Evolutionary conservation across 78 protist species (phyloP).

Genomic region (Dictyostelium firmibasis): DNA sequence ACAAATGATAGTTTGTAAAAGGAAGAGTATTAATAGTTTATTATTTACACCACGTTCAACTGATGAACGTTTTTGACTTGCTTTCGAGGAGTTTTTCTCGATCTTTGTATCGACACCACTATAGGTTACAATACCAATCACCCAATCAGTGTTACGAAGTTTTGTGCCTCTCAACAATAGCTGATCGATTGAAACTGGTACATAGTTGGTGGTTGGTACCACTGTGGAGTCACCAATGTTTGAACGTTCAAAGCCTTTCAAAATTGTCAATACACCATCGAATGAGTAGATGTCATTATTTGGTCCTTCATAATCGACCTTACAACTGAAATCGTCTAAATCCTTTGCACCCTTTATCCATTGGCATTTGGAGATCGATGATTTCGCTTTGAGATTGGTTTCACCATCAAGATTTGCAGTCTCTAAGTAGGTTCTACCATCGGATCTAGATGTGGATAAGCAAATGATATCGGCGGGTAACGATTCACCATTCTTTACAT

Average conservation of each 20-base stretch:
- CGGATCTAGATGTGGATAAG: constrained; percentile 45
- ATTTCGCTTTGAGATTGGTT: constrained; percentile 67
- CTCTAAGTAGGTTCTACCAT: constrained; percentile 82
- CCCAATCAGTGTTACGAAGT: constrained; percentile 92
- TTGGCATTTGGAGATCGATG: neutral
- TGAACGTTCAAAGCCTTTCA: constrained; percentile 22
- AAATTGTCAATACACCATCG: constrained; percentile 61
- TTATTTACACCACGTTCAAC: constrained; percentile 66
- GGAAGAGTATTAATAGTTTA: constrained; percentile 34
- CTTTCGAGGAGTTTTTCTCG: constrained; percentile 44
- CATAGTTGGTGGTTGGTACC: neutral
- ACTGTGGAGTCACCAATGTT: neutral
- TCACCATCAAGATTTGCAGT: constrained; percentile 95
- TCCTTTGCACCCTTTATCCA: constrained; percentile 56
- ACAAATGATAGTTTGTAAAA: constrained; percentile 60
- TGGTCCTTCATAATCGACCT: constrained; percentile 71
- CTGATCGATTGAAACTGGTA: constrained; percentile 52
- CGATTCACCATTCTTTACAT: constrained; percentile 43
- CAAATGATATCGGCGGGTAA: constrained; percentile 76
- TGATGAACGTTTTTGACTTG: constrained; percentile 52
- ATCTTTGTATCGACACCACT: constrained; percentile 94
- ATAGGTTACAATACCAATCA: constrained; percentile 87
- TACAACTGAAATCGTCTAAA: constrained; percentile 51
- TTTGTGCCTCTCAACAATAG: constrained; percentile 47
- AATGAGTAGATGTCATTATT: constrained; percentile 70